Conservation (phyloP, 2,329 filamentous ascomycete genomes). For the Mycosphaerella sp. region DNA sequence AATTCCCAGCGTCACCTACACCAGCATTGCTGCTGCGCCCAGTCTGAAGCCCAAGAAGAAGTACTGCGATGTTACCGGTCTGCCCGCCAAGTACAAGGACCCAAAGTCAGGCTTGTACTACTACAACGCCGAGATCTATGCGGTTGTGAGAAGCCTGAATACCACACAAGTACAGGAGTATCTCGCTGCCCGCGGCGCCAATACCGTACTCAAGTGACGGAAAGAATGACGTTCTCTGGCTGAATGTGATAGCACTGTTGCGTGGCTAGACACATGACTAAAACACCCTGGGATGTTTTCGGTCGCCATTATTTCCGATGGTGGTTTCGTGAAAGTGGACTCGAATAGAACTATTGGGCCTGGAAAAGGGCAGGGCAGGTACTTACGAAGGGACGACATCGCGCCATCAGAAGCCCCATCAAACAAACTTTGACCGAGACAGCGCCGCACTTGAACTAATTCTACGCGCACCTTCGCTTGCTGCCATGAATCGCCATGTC, state of each 20-base stretch:
- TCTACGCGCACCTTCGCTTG: no score
- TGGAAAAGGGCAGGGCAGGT: conserved; percentile 7
- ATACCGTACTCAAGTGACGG: conserved; percentile 80
- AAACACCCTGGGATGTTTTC: no score
- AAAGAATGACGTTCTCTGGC: no score
- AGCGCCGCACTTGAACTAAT: conserved; percentile 5
- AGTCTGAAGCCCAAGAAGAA: conserved; percentile 72
- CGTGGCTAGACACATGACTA: no score
- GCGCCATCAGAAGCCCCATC: conserved; percentile 8
- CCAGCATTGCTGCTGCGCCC: conserved; percentile 91
- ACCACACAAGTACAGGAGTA: conserved; percentile 83
- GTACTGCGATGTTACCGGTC: conserved; percentile 93
- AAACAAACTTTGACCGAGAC: conserved; percentile 3
- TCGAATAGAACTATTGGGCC: no score
- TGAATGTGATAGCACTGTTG: no score
- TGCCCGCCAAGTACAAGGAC: conserved; percentile 87
- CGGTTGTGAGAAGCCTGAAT: conserved; percentile 69
- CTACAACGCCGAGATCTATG: conserved; percentile 88
- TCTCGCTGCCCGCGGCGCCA: conserved; percentile 81
- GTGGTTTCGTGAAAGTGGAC: not conserved
- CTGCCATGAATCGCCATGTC: conserved; percentile 4
- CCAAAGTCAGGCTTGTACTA: conserved; percentile 92
- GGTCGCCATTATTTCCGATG: no score
- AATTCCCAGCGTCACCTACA: conserved; percentile 73
- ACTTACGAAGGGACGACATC: conserved; percentile 9